Percentiles rank a stretch among this genome's conserved stretches.
phyloP scores from a whole-genome alignment of 2,329 filamentous ascomycete genomes.

The Fusarium concolor region DNA sequence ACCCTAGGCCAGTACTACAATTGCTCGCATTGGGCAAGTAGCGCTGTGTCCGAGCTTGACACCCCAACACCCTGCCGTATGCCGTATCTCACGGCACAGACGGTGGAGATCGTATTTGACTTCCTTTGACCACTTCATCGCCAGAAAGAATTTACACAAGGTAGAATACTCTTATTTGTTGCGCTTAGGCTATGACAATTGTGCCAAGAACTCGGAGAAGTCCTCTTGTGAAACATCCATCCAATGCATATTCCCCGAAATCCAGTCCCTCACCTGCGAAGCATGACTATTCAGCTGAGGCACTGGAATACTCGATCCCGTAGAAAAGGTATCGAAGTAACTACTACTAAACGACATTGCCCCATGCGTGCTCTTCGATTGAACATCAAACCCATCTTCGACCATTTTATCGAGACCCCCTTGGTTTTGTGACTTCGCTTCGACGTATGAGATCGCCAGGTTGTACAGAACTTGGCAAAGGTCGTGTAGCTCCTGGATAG shows the following conservation, averaged over 20 bases:
- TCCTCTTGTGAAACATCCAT: not conserved
- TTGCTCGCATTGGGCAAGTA: not conserved
- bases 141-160: not conserved
- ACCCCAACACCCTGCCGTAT: not conserved
- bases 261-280: not conserved
- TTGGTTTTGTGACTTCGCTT: not conserved
- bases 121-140: too few species aligned
- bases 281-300: not conserved
- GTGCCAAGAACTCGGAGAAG: not conserved
- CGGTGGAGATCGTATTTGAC: fast-evolving
- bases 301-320: fast-evolving
- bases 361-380: fast-evolving
- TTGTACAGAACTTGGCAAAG: not conserved
- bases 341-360: not conserved
- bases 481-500: not conserved
- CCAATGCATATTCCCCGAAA: not conserved
- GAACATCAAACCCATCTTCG: not conserved
- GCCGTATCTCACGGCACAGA: not conserved
- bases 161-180: not conserved
- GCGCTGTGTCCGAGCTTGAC: not conserved
- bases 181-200: fast-evolving
- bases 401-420: not conserved
- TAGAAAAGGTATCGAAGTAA: not conserved
- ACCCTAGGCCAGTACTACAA: not conserved
- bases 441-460: not conserved